Evolutionary conservation across 352 stramenopile genomes (phyloP).

Genomic region (Globisporangium uncinulatum): DNA sequence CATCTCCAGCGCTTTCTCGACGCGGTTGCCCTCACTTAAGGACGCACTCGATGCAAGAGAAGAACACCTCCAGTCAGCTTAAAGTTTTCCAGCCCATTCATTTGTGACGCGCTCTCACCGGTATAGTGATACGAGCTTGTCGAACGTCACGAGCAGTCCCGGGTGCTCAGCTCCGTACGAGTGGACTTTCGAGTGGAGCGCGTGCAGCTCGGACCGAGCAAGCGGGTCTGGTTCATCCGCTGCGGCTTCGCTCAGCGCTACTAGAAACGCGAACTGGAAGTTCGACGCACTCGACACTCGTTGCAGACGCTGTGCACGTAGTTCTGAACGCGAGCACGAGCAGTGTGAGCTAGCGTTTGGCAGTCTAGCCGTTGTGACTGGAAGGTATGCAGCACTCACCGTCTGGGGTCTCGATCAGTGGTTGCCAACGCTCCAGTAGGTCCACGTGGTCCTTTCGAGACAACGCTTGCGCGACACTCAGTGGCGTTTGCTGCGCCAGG

Average conservation of each 20-base stretch:
- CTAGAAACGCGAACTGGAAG: neutral
- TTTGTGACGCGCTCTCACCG: constrained; percentile 9
- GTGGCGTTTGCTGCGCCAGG: constrained; percentile 23
- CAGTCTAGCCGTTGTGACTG: neutral
- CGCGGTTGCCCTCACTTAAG: constrained; percentile 15
- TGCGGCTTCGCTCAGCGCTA: constrained; percentile 1
- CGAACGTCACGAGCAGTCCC: constrained; percentile 27
- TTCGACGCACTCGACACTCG: constrained; percentile 11
- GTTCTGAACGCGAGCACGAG: constrained; percentile 15
- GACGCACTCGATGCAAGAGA: neutral
- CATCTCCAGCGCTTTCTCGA: constrained; percentile 26
- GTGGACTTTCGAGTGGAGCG: constrained; percentile 41
- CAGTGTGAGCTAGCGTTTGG: neutral
- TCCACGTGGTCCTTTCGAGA: constrained; percentile 27
- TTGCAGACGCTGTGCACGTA: constrained; percentile 17
- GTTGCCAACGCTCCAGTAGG: constrained; percentile 49
- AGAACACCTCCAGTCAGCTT: neutral
- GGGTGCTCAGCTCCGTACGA: constrained; percentile 26
- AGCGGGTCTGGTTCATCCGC: constrained; percentile 23
- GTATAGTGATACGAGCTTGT: constrained; percentile 39
- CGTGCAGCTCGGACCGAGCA: constrained; percentile 45
- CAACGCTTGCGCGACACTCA: constrained; percentile 33
- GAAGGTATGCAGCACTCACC: constrained; percentile 16
- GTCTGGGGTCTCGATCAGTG: constrained; percentile 28
- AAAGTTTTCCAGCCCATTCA: neutral